Evolutionary conservation across 108 stramenopile species (phyloP), one percentile per base, ranked within the genome.

Genomic region (Conticribra guillardii): DNA sequence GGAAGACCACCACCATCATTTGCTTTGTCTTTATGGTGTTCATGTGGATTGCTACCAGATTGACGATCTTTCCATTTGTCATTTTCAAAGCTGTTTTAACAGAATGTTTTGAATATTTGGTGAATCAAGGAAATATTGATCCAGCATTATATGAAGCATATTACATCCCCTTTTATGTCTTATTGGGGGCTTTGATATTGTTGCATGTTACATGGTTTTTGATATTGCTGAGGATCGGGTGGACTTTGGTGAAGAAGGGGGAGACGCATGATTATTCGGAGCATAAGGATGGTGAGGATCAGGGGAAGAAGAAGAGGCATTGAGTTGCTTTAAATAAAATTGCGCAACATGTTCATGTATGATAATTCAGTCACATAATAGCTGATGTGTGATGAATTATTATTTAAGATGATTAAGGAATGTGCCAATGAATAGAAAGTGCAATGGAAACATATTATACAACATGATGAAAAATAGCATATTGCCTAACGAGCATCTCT

Each of bases 181-280:
- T 90, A 29, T 44, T 95, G 54, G 85, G 82, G 28, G 50, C 73
- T 22, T 68, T 93, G 55, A 78, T 89, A 26, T 9, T 88, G 1
- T 70, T 95, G 28, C 94, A 95, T 67, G 37, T 88, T 31, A 78
- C 78, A 5, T 95, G 94, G 94, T 92, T 93, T 64, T 61, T 69
- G 52, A 85, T 92, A 65, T 84, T 95, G 73, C 57, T 91, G 14
- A 84, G 80, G 69, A 95, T 95, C 79, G 91, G 90, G 27, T 89
- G 74, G 63, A 80, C 86, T 23, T 72, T 95, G 55, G 71, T 89
- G 31, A 64, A 46, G 53, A 92, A 91, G 59, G 85, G 85, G 29
- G 91, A 95, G 80, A 73, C 83, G 1, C 91, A 93, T 63, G 94
- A 95, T 76, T 80, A 88, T 45, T 77, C 87, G 11, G 94, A 93